Percentiles rank a stretch among this genome's conserved stretches.
Conservation (phyloP, 352 stramenopile genomes). For the Phytophthora hybrid region DNA sequence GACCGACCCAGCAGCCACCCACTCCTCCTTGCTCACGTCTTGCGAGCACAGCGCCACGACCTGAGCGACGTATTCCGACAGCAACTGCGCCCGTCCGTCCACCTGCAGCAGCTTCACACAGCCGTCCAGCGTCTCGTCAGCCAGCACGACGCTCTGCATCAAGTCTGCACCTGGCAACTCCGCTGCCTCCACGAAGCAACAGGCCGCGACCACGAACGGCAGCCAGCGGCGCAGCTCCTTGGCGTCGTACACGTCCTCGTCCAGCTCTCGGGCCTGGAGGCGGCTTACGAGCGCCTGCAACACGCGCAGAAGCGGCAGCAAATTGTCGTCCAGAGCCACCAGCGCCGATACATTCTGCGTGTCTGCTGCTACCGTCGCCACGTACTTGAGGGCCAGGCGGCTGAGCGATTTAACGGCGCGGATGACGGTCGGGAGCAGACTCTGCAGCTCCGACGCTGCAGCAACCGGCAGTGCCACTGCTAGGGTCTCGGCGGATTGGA, state of each 20-base stretch:
- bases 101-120: slow-evolving; percentile 29
- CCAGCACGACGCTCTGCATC: slow-evolving; percentile 34
- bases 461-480: slow-evolving; percentile 13
- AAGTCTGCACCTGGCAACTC: slow-evolving; percentile 36
- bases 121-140: slow-evolving; percentile 30
- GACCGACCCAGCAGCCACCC: slow-evolving; percentile 53
- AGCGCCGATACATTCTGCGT: slow-evolving; percentile 16
- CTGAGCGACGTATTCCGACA: slow-evolving; percentile 46
- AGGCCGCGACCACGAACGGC: slow-evolving; percentile 47
- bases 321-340: slow-evolving; percentile 38
- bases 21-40: slow-evolving; percentile 71
- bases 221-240: slow-evolving; percentile 47
- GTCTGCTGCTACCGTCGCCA: slow-evolving; percentile 16
- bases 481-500: slow-evolving; percentile 24
- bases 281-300: slow-evolving; percentile 31
- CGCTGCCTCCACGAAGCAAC: slow-evolving; percentile 42
- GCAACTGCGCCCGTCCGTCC: slow-evolving; percentile 16
- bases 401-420: slow-evolving; percentile 47
- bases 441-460: slow-evolving; percentile 15
- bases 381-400: slow-evolving; percentile 30
- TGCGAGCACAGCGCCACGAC: slow-evolving; percentile 61
- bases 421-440: background rate
- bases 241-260: background rate
- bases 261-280: background rate
- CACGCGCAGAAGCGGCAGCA: slow-evolving; percentile 40